Percentiles rank a stretch among this genome's conserved stretches.
Conservation (phyloP, 2,329 filamentous ascomycete genomes). For the Domatiomyces globalis region DNA sequence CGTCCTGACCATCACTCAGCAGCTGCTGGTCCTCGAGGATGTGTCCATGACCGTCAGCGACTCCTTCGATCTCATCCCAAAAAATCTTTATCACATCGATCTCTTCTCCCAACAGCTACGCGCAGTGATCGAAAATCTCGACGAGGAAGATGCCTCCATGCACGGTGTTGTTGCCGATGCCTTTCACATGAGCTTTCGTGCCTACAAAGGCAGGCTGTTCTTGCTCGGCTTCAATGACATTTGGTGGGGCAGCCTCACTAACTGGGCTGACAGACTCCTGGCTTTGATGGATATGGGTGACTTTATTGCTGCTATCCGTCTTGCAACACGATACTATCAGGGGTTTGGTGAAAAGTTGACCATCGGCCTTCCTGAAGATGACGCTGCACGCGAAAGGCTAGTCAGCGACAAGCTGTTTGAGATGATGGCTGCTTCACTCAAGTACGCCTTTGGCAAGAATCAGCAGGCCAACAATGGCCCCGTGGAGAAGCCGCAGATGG, state of each 20-base stretch:
- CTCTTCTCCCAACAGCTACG: conserved; percentile 80
- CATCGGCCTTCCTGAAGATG: conserved; percentile 79
- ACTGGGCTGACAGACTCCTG: conserved; percentile 89
- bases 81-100: conserved; percentile 83
- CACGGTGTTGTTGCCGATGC: conserved; percentile 94
- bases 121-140: conserved; percentile 68
- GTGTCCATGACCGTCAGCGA: conserved; percentile 80
- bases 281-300: conserved; percentile 96
- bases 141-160: conserved; percentile 77
- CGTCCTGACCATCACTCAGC: conserved; percentile 85
- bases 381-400: conserved; percentile 58
- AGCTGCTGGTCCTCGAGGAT: conserved; percentile 85
- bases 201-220: conserved; percentile 89
- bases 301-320: conserved; percentile 76
- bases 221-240: conserved; percentile 87
- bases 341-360: conserved; percentile 89
- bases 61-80: conserved; percentile 79
- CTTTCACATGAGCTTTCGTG: conserved; percentile 93
- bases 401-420: conserved; percentile 82
- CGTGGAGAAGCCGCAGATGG: conserved; percentile 48
- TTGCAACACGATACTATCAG: conserved; percentile 84
- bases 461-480: conserved; percentile 35
- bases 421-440: conserved; percentile 83
- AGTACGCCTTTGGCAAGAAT: conserved; percentile 65
- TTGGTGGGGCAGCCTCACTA: conserved; percentile 79